Conservation (phyloP, 2,329 filamentous ascomycete genomes). For the Nemania sp. region DNA sequence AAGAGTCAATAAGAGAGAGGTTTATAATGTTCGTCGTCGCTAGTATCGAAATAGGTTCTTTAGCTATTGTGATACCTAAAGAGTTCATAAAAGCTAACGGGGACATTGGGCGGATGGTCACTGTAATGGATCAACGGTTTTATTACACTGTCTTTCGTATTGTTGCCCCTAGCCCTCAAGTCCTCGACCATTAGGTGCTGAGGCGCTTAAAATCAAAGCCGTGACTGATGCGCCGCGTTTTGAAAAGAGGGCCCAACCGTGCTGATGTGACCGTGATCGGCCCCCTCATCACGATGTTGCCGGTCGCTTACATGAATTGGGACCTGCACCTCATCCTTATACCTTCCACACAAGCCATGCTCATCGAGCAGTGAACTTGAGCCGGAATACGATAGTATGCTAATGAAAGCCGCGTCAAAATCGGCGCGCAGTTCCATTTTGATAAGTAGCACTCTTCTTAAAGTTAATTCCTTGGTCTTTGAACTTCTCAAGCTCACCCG, state of each 20-base stretch:
- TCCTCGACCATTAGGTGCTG: constrained; percentile 53
- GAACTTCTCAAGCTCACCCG: too few relatives aligned
- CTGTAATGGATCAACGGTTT: constrained; percentile 63
- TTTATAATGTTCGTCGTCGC: constrained; percentile 53
- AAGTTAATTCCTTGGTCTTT: too few relatives aligned
- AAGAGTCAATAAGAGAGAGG: constrained; percentile 52
- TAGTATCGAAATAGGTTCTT: constrained; percentile 52
- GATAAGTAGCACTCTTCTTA: constrained; percentile 12
- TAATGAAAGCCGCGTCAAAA: constrained; percentile 41
- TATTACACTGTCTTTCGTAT: constrained; percentile 63
- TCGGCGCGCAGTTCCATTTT: constrained; percentile 6
- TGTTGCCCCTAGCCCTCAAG: too few relatives aligned
- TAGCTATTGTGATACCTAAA: constrained; percentile 45
- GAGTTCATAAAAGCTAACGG: background rate
- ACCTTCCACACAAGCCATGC: constrained; percentile 52
- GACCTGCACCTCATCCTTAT: constrained; percentile 56
- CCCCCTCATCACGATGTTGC: constrained; percentile 12
- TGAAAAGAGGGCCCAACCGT: constrained; percentile 26
- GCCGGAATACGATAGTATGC: constrained; percentile 52
- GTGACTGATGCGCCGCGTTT: constrained; percentile 54
- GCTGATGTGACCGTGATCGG: constrained; percentile 49
- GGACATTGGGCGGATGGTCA: constrained; percentile 58
- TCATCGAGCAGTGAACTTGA: constrained; percentile 54
- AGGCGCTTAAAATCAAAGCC: constrained; percentile 64
- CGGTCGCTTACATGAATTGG: constrained; percentile 48